These are phyloP conservation scores for Oryza punctata DNA, from an alignment of 176 grass and related monocot species.

Conservation along the genomic window DNA sequence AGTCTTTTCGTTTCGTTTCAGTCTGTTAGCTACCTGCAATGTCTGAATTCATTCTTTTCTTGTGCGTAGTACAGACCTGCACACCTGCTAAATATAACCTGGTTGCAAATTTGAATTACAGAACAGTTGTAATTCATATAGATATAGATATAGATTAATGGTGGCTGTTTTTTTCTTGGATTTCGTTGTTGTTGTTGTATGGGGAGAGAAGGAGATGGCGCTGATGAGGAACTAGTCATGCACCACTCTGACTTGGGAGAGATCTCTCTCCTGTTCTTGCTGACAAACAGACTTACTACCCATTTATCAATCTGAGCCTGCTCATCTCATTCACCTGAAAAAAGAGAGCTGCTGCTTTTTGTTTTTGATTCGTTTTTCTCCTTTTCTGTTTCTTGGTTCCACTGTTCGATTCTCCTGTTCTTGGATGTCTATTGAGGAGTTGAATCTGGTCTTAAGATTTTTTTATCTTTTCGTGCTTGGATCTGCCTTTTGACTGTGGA, in stretches of 20 bases:
- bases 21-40: too few relatives aligned
- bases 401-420: background rate
- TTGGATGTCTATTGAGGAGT: background rate
- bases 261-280: conserved; percentile 23
- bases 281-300: conserved; percentile 51
- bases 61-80: too few relatives aligned
- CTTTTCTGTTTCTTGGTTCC: too few relatives aligned
- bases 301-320: conserved; percentile 53
- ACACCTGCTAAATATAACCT: too few relatives aligned
- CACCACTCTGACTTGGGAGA: conserved; percentile 51
- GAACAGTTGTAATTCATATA: too few relatives aligned
- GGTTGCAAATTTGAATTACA: too few relatives aligned
- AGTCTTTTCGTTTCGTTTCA: too few relatives aligned
- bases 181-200: background rate
- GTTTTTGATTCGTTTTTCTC: too few relatives aligned
- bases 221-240: conserved; percentile 57
- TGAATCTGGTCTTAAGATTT: too few relatives aligned
- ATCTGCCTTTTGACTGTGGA: background rate
- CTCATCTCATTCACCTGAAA: too few relatives aligned
- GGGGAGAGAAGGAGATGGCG: background rate
- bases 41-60: too few relatives aligned
- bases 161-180: background rate
- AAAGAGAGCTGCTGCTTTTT: background rate
- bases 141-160: too few relatives aligned
- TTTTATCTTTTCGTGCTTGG: accelerated